Evolutionary conservation across 2,329 filamentous ascomycete genomes (phyloP), one percentile per base, ranked within the genome.

Genomic region (Zarea fungicola): DNA sequence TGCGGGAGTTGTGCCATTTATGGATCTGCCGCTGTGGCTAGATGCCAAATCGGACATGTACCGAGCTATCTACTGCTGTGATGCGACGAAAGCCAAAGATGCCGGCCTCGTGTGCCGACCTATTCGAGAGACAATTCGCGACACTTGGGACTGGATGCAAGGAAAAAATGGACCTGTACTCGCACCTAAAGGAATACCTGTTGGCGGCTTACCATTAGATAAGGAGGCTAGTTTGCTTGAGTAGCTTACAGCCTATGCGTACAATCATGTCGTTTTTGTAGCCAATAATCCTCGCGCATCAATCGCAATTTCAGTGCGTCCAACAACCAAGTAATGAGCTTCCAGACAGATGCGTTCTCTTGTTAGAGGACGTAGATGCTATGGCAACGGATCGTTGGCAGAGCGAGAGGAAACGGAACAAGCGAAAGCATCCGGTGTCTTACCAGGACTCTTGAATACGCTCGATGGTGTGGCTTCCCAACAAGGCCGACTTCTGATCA

Each of bases 391-490:
- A 25, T 25, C 25, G 35, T 5, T 19, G 11, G 26, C 8, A 7
- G 26, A 22, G 16, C n/a, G 42, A 19, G 22, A 31, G 18, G 29
- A 14, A 18, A 26, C 19, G 13, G n/a, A 44, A 35, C 18, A 21
- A 25, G 21, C 29, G n/a, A 6, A 44, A 26, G 35, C 42, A 44
- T 16, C n/a, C 29, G 31, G 7, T 44, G 42, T 44, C 80, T 74
- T 87, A 2, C 84, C 81, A 0, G 83, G 79, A 0, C 67, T 87
- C 0, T 71, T 87, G 11, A 87, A 87, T 50, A 77, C 81, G 22
- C 80, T 87, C 52, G 84, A 85, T 52, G 83, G 83, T 3, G 82
- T 86, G 0, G 81, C 81, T 1, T 79, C 79, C 0, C 79, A 80
- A 50, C 83, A 87, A 64, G 84, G 83, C 2, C 73, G 81, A 8